Evolutionary conservation across 192 early-diverging fungal species (phyloP), one percentile per base, ranked within the genome.

Genomic region (Spizellomyces punctatus): DNA sequence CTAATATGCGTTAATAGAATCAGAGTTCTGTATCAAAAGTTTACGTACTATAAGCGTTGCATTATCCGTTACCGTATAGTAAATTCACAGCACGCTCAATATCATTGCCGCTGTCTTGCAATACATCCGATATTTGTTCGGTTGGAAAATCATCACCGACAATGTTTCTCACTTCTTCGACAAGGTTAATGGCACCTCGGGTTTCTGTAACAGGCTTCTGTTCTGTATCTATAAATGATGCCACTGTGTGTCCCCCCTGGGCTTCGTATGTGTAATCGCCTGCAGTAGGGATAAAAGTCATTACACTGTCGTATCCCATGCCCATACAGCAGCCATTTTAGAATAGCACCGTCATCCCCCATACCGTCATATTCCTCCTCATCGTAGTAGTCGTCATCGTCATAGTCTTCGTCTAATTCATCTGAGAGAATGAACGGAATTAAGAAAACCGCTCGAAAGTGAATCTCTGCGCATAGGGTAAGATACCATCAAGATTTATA

Each of bases 41-140:
- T 36, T 36, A 36, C 27, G 3, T 36, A 36, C 27, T 36, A 36
- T 36, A 36, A 36, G 27, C 27, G 27, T 3, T 36, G 27, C 27
- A 54, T 54, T n/a, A 19, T 54, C 50, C 17, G 86, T 78, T 88
- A 93, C 92, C 90, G 19, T 86, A 78, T 17, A 92, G 78, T 75
- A 82, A 89, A 43, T 86, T 84, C 27, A 91, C 78, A 1, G 92
- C 83, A 46, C 89, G 74, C 45, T 86, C 81, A 14, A 78, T 76
- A 69, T 95, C 88, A 76, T 90, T 91, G 71, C 90, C 91, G 63
- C 89, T 86, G 69, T 91, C 80, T 85, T 88, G 89, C 60, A 95
- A 78, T 22, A 89, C 79, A 58, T 88, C 85, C 70, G 85, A 83
- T 16, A 95, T 92, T 58, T 91, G 88, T 50, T 81, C 75, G 67